Evolutionary conservation across 2,329 filamentous ascomycete species (phyloP), one percentile per base, ranked within the genome.

Genomic region (Huntiella bhutanensis): DNA sequence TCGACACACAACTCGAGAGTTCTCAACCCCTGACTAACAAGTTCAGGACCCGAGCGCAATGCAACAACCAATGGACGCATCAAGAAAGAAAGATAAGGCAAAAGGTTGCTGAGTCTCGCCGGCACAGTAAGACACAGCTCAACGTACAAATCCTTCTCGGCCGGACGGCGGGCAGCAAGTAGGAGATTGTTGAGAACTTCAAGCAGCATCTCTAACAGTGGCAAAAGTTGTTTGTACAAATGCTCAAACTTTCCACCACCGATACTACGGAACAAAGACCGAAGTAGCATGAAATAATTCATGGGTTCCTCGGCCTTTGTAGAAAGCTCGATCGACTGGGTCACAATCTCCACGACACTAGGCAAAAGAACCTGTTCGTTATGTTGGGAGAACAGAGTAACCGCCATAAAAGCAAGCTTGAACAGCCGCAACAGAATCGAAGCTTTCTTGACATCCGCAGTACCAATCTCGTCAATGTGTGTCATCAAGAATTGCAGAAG

Each of bases 31-130:
- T 98, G 92, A 0, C 87, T 87, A 13, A 98, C 88, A 35, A 99
- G 72, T 53, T 99, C 91, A 1, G 83, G 87, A 11, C 88, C 87
- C 13, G 87, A 86, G 48, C 87, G 76, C 44, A 99, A 65, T 6
- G 91, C 91, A 49, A 98, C 87, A n/a, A 96, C 92, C 7, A 99
- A 70, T 2, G 91, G 91, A 28, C 91, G 75, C 91, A 99, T 99
- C 41, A 99, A 67, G 57, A 93, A 96, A 60, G 82, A 95, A 33
- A 99, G 67, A 62, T 99, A 91, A 1, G 91, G 91, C 17, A 99
- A 67, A 11, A 99, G 71, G 59, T 98, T 94, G 57, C 91, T 96
- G 4, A 99, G 68, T 35, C 91, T 73, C 36, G 91, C 91, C 2
- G 91, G 91, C 13, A 99, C 92, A 0, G 91, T 99, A 19, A 99